phyloP scores from a whole-genome alignment of 371 early-diverging fungal genomes.

The Choanephora cucurbitarum region DNA sequence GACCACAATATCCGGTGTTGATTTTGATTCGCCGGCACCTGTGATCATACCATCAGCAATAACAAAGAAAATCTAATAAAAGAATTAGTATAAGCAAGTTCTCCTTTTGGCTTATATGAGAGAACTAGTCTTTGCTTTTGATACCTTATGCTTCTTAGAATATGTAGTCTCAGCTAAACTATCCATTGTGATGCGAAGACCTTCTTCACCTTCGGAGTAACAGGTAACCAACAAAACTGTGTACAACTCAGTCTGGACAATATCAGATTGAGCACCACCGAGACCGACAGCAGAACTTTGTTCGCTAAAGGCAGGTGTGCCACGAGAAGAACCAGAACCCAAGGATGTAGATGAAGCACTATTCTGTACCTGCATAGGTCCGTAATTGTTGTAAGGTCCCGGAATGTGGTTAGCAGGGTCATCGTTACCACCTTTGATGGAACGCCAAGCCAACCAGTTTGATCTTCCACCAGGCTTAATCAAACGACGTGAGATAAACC shows the following conservation, averaged over 20 bases:
- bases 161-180: conserved; percentile 75
- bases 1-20: conserved; percentile 77
- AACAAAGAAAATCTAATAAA: conserved; percentile 36
- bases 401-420: conserved; percentile 53
- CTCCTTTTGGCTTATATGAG: too few relatives aligned
- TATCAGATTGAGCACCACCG: conserved; percentile 37
- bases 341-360: conserved; percentile 20
- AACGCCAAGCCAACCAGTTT: conserved; percentile 54
- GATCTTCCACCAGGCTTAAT: conserved; percentile 53
- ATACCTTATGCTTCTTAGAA: conserved; percentile 56
- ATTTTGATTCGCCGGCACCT: conserved; percentile 45
- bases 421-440: conserved; percentile 49
- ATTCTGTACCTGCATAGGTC: conserved; percentile 23
- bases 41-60: conserved; percentile 55
- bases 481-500: conserved; percentile 51
- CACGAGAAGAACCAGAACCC: conserved; percentile 27
- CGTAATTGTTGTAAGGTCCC: conserved; percentile 50
- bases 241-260: conserved; percentile 50
- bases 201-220: conserved; percentile 81
- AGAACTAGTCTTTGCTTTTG: conserved; percentile 6
- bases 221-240: conserved; percentile 69
- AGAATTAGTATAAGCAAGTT: background rate
- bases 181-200: conserved; percentile 80
- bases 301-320: conserved; percentile 22
- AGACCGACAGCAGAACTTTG: conserved; percentile 28